Conservation (phyloP, 1,284 basidiomycete species). For the Taiwanofungus camphoratus region DNA sequence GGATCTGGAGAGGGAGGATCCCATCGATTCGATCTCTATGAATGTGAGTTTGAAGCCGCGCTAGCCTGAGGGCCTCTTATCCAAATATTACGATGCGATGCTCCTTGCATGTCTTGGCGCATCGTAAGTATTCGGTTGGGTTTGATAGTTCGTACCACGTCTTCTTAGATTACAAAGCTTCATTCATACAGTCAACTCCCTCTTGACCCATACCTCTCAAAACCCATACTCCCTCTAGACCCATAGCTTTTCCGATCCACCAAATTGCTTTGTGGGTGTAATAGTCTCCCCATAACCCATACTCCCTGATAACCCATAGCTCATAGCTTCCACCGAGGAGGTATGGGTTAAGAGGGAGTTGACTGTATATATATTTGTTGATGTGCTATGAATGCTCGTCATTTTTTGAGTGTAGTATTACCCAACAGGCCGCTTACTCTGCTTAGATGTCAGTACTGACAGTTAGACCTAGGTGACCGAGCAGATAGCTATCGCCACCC, state of each 20-base stretch:
- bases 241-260: too few species aligned
- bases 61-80: too few species aligned
- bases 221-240: too few species aligned
- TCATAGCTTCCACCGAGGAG: neutral
- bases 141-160: neutral
- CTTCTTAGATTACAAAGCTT: neutral
- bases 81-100: neutral
- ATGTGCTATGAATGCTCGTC: neutral
- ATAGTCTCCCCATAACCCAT: too few species aligned
- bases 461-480: constrained; percentile 31
- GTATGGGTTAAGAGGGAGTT: neutral
- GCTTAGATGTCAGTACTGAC: neutral
- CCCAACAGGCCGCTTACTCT: neutral
- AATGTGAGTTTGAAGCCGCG: constrained; percentile 34
- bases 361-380: neutral
- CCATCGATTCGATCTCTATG: constrained; percentile 37
- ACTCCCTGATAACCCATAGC: neutral
- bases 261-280: too few species aligned
- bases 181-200: neutral
- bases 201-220: neutral
- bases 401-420: neutral
- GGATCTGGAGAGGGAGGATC: constrained; percentile 38
- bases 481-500: constrained; percentile 11
- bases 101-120: constrained; percentile 21
- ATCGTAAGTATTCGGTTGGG: neutral